Base-by-base conservation (phyloP, 2,329 filamentous ascomycete species). In the Botrytis fragariae region DNA sequence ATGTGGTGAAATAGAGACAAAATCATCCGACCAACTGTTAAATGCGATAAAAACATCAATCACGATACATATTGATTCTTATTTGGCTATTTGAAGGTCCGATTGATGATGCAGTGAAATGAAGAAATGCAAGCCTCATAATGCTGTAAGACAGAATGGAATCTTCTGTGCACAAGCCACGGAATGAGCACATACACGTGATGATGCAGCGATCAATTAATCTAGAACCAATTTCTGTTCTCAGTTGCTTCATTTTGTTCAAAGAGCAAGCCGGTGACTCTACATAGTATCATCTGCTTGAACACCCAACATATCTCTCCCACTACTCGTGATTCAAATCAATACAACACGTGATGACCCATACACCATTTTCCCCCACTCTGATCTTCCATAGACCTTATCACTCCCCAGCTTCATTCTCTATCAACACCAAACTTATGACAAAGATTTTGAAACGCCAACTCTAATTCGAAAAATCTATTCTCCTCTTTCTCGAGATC, bases 161-260 rank as follows among this genome's bases (percentile, higher is more conserved):
- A 51, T 67, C 63, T 67, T 67, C 63, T 18, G 44, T 67, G 64
- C 64, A 68, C 64, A 54, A 54, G 64, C 64, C 64, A 68, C 35
- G 45, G 37, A 29, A 12, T 29, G 14, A n/a, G n/a, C n/a, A 29
- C 5, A 22, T 8, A 12, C 64, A 68, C 64, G 45, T 68, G 64
- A 68, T 39, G 29, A 68, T 39, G 32, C 51, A 3, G 12, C 1
- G 16, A n/a, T 3, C 12, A 51, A n/a, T 51, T 25, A 1, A 54
- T 20, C 9, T 54, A 25, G 3, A 22, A 4, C 16, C 25, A 14
- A 12, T 25, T 48, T 4, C 10, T 45, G n/a, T 22, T 32, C 14
- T n/a, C 25, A 22, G 10, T 6, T 63, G 1, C n/a, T 29, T 18
- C n/a, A 32, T 32, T 22, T 42, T 42, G 5, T 44, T 44, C 16